Evolutionary conservation across 257 asterid species (phyloP).

Genomic region (Solanum chmielewskii): DNA sequence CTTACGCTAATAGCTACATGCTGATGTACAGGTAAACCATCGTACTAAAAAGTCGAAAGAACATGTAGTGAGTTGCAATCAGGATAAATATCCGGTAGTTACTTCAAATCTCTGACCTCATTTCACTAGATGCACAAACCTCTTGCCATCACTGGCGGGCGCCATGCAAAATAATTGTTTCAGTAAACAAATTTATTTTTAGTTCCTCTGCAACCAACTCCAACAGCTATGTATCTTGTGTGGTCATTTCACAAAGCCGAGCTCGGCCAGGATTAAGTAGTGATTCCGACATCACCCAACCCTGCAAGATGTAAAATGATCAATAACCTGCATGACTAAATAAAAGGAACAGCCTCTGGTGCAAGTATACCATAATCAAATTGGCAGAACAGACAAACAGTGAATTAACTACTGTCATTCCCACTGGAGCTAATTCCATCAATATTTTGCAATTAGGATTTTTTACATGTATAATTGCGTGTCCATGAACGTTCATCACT

Average conservation of each 20-base stretch:
- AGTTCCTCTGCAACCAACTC: neutral
- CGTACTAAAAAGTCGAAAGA: neutral
- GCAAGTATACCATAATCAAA: neutral
- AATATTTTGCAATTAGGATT: neutral
- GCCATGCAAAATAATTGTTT: neutral
- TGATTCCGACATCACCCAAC: constrained; percentile 97
- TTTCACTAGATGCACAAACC: neutral
- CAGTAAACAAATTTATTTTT: neutral
- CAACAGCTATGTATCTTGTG: constrained; percentile 2
- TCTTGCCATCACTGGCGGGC: neutral
- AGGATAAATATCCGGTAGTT: neutral
- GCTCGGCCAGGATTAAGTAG: constrained; percentile 89
- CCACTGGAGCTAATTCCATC: neutral
- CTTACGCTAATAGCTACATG: neutral
- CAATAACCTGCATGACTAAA: neutral
- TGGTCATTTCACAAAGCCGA: constrained; percentile 51
- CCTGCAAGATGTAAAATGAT: constrained; percentile 33
- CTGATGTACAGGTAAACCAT: neutral
- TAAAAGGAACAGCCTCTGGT: neutral
- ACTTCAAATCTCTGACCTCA: neutral
- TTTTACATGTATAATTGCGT: neutral
- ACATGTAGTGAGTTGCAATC: neutral
- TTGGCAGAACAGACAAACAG: neutral
- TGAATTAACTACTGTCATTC: neutral
- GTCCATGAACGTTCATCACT: neutral